phyloP scores from a whole-genome alignment of 352 stramenopile species.

The Pseudoperonospora humuli region DNA sequence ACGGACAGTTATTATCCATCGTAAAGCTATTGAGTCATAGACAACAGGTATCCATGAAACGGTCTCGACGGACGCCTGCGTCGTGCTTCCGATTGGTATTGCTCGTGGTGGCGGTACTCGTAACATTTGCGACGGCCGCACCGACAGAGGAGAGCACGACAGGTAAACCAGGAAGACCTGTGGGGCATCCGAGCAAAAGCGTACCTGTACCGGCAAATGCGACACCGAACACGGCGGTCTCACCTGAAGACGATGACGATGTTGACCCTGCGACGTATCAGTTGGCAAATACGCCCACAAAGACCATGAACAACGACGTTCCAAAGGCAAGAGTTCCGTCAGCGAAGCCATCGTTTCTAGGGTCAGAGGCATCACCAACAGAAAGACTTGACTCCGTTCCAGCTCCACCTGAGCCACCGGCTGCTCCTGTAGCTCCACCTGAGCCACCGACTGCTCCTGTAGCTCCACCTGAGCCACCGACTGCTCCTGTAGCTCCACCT shows the following conservation, averaged over 20 bases:
- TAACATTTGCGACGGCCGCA: conserved; percentile 2
- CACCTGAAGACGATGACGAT: conserved; percentile 5
- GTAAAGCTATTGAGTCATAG: neutral
- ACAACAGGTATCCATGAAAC: conserved; percentile 15
- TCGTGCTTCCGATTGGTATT: conserved; percentile 4
- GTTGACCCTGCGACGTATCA: conserved; percentile 1
- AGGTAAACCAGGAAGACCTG: conserved; percentile 5
- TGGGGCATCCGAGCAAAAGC: neutral
- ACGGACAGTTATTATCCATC: conserved; percentile 3
- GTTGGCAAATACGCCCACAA: neutral
- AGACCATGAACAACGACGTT: too few species aligned
- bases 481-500: too few species aligned
- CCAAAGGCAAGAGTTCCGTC: too few species aligned
- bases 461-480: too few species aligned
- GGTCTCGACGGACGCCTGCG: conserved; percentile 4
- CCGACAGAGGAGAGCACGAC: conserved; percentile 8
- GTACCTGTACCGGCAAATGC: conserved; percentile 3
- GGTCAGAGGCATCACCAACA: too few species aligned
- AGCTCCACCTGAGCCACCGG: too few species aligned
- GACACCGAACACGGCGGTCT: conserved; percentile 10
- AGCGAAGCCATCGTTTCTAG: too few species aligned
- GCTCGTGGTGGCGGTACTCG: conserved; percentile 9
- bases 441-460: too few species aligned
- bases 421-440: too few species aligned
- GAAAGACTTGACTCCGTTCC: too few species aligned